Evolutionary conservation across 179 eudicot genomes (phyloP), one percentile per base, ranked within the genome.

Genomic region (Beta macrorhiza): DNA sequence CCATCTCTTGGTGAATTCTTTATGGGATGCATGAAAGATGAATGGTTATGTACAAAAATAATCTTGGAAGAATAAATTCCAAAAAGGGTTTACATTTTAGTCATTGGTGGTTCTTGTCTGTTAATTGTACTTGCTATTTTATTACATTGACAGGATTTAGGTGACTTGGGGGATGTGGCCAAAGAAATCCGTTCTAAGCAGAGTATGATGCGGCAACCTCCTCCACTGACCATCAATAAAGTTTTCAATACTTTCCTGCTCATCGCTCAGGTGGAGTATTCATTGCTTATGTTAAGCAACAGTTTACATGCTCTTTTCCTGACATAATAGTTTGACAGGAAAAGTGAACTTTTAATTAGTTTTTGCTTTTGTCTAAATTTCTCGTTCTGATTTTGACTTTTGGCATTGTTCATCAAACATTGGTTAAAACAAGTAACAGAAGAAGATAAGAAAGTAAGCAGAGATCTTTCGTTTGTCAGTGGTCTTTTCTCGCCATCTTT

Each of bases 151-250:
- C 82, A 94, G 98, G 87, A 90, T 20, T 87, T 91, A 78, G 99
- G 99, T 75, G 99, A 96, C 85, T 83, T 96, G 82, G 99, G 99
- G 74, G 92, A 90, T 75, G 99, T 96, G 69, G 99, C 99, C 19
- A 92, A 90, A 86, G 95, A 88, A 77, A 82, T 90, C 52, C 97
- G 97, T 70, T 91, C 99, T 25, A 91, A 96, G 57, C 99, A 96
- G 81, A 82, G 89, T 77, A 87, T 90, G 86, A 94, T 96, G 98
- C 83, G 85, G 20, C 92, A 89, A 88, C 98, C 98, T 44, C 86
- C 89, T 83, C 89, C 97, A 62, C 83, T 96, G 58, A 94, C 96
- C 67, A 91, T 96, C 84, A 83, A 88, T 57, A 92, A 89, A 81
- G 99, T 96, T 73, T 91, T 94, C 81, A 90, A 87, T 72, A 91